Conservation (phyloP, 257 asterid genomes). For the Capsicum rhomboideum region DNA sequence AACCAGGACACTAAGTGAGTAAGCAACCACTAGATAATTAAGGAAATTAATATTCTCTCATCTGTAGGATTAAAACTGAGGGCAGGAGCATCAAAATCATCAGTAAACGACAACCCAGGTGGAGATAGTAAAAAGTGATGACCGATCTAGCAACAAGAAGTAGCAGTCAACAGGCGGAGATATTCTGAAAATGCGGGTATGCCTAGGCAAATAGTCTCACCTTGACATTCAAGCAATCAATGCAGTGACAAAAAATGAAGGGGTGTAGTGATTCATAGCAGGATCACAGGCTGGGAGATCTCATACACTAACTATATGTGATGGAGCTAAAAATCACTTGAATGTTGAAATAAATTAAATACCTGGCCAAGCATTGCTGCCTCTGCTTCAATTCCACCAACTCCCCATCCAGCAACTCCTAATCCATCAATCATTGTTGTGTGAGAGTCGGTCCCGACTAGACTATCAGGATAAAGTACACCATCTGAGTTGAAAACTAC, state of each 20-base stretch:
- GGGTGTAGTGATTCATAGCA: not conserved
- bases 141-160: not conserved
- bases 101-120: not conserved
- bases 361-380: conserved; percentile 97
- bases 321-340: not conserved
- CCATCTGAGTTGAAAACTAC: conserved; percentile 85
- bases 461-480: conserved; percentile 80
- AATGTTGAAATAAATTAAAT: not conserved
- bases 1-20: not conserved
- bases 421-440: conserved; percentile 93
- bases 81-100: not conserved
- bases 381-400: conserved; percentile 98
- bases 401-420: conserved; percentile 99
- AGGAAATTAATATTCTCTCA: not conserved
- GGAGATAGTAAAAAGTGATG: no score
- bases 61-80: not conserved
- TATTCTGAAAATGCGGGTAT: not conserved
- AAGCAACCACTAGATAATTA: not conserved
- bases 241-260: not conserved
- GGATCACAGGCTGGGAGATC: not conserved
- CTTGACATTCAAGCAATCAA: not conserved
- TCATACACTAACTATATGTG: not conserved
- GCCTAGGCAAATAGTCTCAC: not conserved
- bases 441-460: conserved; percentile 93
- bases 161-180: not conserved